Percentiles rank a stretch among this genome's conserved stretches.
Evolutionary conservation across 2,329 filamentous ascomycete genomes (phyloP).

Genomic region (Blastomyces gilchristii): DNA sequence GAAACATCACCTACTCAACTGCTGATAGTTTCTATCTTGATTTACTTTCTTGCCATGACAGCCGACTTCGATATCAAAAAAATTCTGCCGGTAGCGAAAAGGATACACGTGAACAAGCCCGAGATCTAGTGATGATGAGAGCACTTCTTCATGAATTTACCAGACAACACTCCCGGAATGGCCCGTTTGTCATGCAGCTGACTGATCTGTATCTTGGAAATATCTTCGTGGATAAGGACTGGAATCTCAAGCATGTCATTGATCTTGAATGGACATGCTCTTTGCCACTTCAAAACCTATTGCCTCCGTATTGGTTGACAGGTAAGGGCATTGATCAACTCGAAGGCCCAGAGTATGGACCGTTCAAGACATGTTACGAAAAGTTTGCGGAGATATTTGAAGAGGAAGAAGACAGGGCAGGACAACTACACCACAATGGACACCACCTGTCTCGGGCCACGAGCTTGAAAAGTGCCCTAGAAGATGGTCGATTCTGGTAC

Average conservation of each 20-base stretch:
- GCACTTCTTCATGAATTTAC: constrained; percentile 22
- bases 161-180: constrained; percentile 18
- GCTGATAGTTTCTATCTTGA: constrained; percentile 19
- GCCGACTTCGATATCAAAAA: constrained; percentile 17
- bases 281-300: constrained; percentile 21
- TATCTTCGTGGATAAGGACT: constrained; percentile 19
- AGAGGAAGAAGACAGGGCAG: constrained; percentile 11
- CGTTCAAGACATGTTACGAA: constrained; percentile 4
- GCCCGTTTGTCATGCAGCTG: constrained; percentile 27
- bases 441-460: not conserved
- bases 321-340: constrained; percentile 15
- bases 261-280: constrained; percentile 29
- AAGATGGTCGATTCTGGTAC: constrained; percentile 12
- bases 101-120: constrained; percentile 8
- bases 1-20: constrained; percentile 18
- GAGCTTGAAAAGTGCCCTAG: constrained; percentile 4
- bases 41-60: constrained; percentile 19
- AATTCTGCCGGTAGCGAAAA: constrained; percentile 12
- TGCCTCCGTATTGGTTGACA: not conserved
- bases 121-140: constrained; percentile 22
- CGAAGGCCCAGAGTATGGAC: constrained; percentile 14
- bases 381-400: constrained; percentile 12
- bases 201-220: constrained; percentile 27
- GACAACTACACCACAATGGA: not conserved
- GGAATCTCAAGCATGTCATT: constrained; percentile 28